Evolutionary conservation across 495 filamentous ascomycete genomes (phyloP), one percentile per base, ranked within the genome.

Genomic region (Xylaria scruposa): DNA sequence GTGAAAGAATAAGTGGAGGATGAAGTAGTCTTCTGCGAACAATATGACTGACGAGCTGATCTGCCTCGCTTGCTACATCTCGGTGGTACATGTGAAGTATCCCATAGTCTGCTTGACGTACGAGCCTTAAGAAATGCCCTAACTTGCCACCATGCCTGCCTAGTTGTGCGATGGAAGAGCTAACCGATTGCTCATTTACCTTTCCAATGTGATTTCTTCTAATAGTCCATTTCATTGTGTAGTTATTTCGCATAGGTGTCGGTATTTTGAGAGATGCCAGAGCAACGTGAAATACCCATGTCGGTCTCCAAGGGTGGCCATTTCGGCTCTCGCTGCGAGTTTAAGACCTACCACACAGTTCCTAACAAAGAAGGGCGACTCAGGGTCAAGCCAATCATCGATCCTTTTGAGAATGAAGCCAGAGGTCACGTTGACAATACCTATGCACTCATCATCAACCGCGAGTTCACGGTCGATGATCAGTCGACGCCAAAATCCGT

Each of bases 361-460:
- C 66, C 70, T 15, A 70, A 67, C 54, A 69, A 53, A 31, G 72
- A 56, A 17, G 72, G 70, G 5, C 69, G 60, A 67, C 72, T 75
- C 13, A 70, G 69, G 47, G 72, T 72, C 7, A 70, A 42, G 61
- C 58, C 69, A 26, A 70, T 75, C n/a, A 38, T 53, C 40, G 64
- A 67, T 33, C 72, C 67, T 33, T 75, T 70, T 47, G 68, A 61
- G 44, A 15, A 61, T 40, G 60, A 40, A 38, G 69, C 72, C 9
- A 72, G 64, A 33, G 66, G 38, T 36, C 72, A 70, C 9, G 69
- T 65, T 24, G 70, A 70, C 17, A 71, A 73, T 6, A 66, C 66
- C 31, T 79, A 77, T 54, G 78, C 80, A 21, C 72, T 81, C 21
- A 77, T 80, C 26, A 73, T 79, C 49, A 68, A 79, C 54, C 71